Base-by-base conservation (phyloP, 1,284 basidiomycete species). In the Irpex sp. region DNA sequence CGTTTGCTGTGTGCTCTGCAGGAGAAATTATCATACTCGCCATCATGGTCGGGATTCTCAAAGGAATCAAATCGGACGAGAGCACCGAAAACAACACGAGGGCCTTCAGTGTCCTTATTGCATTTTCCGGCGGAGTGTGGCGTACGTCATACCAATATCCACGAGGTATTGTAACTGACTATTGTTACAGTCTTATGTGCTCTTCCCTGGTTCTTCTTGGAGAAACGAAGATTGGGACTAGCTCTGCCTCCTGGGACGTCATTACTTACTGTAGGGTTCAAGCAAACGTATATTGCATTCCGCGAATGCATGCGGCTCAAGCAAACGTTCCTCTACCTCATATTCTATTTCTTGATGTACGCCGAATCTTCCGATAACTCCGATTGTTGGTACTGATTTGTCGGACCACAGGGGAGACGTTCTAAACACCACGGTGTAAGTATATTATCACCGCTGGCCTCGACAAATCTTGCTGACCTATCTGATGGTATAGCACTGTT, bases 311-410 rank as follows among this genome's bases (percentile, higher is more conserved):
- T 87, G 72, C 81, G 82, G 34, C 79, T 92, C 62, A 92, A 90
- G 72, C 91, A 93, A 69, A 93, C 88, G 1, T 89, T 89, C 70
- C 66, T 91, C 54, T 92, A 92, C 69, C 80, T 92, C 3, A 77
- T 89, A 15, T 91, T 91, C 69, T 92, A 89, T 73, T 92, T 92
- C 72, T 76, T 92, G 36, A 89, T 92, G 88, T 86, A 69, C 62
- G 85, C 75, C 31, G 7, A 8, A 15, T 58, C 44, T 31, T 21
- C 31, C 38, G 40, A 44, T 15, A 44, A 44, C 64, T 57, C 36
- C 3, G 36, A 36, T 37, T 48, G 36, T 38, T 49, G 48, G 61
- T 47, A 37, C 64, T 60, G 57, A 40, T 36, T 47, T 58, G 17
- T 17, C 40, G 59, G 11, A 9, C 26, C 26, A 26, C 59, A 87